Evolutionary conservation across 140 eudicot genomes (phyloP).

Genomic region (Ambrosia hybrid): DNA sequence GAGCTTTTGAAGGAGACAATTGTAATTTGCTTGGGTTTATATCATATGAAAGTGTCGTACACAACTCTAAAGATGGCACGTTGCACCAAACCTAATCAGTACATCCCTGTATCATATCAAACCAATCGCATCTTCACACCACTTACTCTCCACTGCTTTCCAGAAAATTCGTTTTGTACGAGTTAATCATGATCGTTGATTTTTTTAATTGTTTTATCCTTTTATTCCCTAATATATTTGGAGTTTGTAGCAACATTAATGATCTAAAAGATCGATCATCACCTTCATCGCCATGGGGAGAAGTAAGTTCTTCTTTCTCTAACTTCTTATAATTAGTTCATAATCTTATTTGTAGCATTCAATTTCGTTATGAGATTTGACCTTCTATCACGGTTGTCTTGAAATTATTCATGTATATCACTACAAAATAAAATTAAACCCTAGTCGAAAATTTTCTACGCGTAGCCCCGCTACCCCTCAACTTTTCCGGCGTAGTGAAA

Average conservation of each 20-base stretch:
- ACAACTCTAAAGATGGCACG: conserved; percentile 14
- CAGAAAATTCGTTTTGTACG: conserved; percentile 17
- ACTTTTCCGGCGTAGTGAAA: too few relatives aligned
- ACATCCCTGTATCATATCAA: neutral
- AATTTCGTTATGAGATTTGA: too few relatives aligned
- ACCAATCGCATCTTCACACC: conserved; percentile 16
- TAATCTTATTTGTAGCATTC: too few relatives aligned
- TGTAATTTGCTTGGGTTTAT: neutral
- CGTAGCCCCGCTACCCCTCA: too few relatives aligned
- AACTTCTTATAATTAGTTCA: too few relatives aligned
- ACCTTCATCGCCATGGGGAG: conserved; percentile 33
- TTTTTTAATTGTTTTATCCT: neutral
- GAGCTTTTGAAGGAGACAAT: neutral
- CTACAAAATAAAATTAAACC: too few relatives aligned
- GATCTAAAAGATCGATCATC: neutral
- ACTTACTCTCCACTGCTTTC: neutral
- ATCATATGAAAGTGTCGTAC: conserved; percentile 12
- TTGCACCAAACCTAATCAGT: conserved; percentile 16
- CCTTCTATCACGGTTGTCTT: too few relatives aligned
- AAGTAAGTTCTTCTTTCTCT: conserved; percentile 20
- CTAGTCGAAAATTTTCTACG: too few relatives aligned
- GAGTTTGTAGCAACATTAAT: conserved; percentile 15
- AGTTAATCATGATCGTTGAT: conserved; percentile 9
- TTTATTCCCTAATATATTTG: conserved; percentile 6
- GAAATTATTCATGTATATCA: too few relatives aligned